These are phyloP conservation scores for Mycena maculata DNA, from an alignment of 768 basidiomycete species.

Conservation along the genomic window DNA sequence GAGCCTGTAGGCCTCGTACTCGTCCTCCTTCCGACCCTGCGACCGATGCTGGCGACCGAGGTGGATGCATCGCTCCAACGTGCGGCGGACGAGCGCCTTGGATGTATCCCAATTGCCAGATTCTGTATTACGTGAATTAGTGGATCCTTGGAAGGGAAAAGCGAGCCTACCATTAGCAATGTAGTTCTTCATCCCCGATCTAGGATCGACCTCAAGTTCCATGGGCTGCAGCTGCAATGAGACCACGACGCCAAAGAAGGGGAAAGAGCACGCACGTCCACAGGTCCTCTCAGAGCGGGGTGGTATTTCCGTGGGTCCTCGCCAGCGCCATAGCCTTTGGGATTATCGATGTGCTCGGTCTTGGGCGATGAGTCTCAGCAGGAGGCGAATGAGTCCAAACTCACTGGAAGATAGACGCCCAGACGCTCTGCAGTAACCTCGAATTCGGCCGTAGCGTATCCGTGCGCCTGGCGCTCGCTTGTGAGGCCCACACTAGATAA, in stretches of 20 bases:
- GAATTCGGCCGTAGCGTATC: constrained; percentile 86
- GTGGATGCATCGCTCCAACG: constrained; percentile 82
- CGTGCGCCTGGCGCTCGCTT: constrained; percentile 66
- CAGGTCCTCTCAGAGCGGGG: constrained; percentile 80
- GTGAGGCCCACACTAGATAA: background rate
- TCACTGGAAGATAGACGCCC: constrained; percentile 85
- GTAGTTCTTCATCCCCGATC: constrained; percentile 95
- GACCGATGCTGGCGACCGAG: constrained; percentile 74
- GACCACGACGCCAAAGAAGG: constrained; percentile 16
- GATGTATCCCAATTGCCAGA: constrained; percentile 90
- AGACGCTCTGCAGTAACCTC: constrained; percentile 88
- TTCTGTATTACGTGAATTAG: constrained; percentile 50
- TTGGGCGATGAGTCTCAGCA: constrained; percentile 38
- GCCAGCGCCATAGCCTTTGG: constrained; percentile 87
- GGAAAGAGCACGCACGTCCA: constrained; percentile 69
- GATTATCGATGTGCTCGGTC: constrained; percentile 93
- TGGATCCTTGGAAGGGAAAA: background rate
- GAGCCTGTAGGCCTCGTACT: constrained; percentile 84
- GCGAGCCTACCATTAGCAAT: constrained; percentile 76
- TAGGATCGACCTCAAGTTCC: constrained; percentile 87
- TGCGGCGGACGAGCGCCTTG: constrained; percentile 78
- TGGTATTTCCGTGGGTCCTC: constrained; percentile 87
- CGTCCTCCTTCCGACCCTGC: constrained; percentile 69
- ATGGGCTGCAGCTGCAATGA: constrained; percentile 59
- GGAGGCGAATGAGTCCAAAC: constrained; percentile 34